phyloP scores from a whole-genome alignment of 192 early-diverging fungal genomes.

The Spizellomyces sp. region DNA sequence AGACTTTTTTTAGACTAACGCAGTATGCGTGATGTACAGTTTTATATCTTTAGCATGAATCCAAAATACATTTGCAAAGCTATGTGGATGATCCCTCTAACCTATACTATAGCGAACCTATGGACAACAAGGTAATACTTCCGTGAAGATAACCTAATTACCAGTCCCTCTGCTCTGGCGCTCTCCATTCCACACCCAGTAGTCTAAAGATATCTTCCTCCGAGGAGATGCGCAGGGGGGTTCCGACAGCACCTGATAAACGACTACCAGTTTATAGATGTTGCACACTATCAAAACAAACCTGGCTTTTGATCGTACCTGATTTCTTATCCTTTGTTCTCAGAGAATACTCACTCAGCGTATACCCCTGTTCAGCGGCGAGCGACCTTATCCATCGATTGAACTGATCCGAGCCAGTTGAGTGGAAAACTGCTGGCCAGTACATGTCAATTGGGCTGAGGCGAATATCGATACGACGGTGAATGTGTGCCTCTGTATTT shows the following conservation, averaged over 20 bases:
- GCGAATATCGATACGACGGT: neutral
- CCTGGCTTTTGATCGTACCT: neutral
- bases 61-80: too few species aligned
- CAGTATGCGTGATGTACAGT: too few species aligned
- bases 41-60: too few species aligned
- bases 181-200: neutral
- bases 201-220: neutral
- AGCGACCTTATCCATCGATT: neutral
- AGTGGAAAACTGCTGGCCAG: neutral
- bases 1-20: too few species aligned
- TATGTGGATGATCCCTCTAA: too few species aligned
- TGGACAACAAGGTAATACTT: too few species aligned
- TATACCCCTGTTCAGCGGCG: neutral
- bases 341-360: neutral
- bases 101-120: too few species aligned
- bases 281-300: neutral
- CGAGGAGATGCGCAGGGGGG: too few species aligned
- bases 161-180: neutral
- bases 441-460: neutral
- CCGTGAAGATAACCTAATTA: neutral
- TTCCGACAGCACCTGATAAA: too few species aligned
- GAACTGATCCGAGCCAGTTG: neutral
- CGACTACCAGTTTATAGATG: too few species aligned
- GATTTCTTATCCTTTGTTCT: neutral
- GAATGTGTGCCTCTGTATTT: neutral